Base-by-base conservation (phyloP, 2,329 filamentous ascomycete species). In the Fusarium poae region DNA sequence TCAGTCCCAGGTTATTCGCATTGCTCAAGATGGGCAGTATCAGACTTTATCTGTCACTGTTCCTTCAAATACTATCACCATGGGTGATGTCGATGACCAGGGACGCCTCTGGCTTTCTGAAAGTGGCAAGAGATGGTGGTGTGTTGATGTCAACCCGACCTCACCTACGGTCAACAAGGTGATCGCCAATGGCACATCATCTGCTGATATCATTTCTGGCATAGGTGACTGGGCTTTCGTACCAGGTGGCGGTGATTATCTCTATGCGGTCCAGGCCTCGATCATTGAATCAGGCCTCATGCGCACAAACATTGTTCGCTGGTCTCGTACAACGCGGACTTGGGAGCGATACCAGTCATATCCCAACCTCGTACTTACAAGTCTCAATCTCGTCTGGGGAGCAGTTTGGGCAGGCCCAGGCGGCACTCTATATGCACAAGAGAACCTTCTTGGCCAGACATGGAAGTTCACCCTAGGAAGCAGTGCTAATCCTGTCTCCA, bases 331-430 rank as follows among this genome's bases (percentile, higher is more conserved):
- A 6, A 61, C 65, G 1, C 43, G 59, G 2, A 55, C 10, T 4
- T 71, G 67, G 65, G 54, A 53, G 21, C 42, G 43, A 1, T 49
- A 56, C n/a, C 60, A 51, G n/a, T 10, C 55, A 18, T 68, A 57
- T 5, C 30, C 21, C 10, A 58, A 32, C 42, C 32, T 65, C 3
- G 15, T 65, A n/a, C 37, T 65, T 20, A 56, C 53, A 21, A 20
- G 20, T 6, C 29, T 56, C 13, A 56, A 56, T 35, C 25, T 56
- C 4, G 27, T 37, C 3, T 56, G 53, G 53, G 53, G 53, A 5
- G 53, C 53, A 23, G 53, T 56, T 5, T 49, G 48, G 25, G 53
- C 34, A 25, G 53, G 53, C 8, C 53, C 53, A 13, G 25, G 27
- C 10, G 53, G 53, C 1, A 40, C 35, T 18, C 27, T 56, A 11